Base-by-base conservation (phyloP, 805 yeast genomes). In the Starmerella bombi region DNA sequence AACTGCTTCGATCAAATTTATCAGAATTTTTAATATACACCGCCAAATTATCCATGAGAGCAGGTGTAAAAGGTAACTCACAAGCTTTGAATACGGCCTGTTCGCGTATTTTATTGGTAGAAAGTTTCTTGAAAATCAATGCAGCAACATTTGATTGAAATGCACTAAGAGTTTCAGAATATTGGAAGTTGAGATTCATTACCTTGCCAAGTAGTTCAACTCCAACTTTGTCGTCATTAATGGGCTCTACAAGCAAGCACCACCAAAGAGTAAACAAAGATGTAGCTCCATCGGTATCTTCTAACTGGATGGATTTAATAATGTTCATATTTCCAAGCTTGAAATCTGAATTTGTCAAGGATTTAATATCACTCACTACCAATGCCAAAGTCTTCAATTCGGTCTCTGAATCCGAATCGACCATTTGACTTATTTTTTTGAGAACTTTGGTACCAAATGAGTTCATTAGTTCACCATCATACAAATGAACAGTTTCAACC, bases 141-240 rank as follows among this genome's bases (percentile, higher is more conserved):
- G 46, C 38, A n/a, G 25, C 17, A 15, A 43, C 43, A 20, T 25
- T 32, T 4, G 46, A 34, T 18, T 25, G 28, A 34, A 40, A 40
- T 3, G 40, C 32, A 9, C 31, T 36, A n/a, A 35, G 32, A 4
- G 39, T 32, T 17, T 19, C 23, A 5, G 35, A 32, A 20, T 20
- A 32, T 4, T 5, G 4, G 17, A 20, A 32, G 20, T 21, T 8
- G 4, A 32, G 17, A 5, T 32, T 32, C 8, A 32, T 8, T 7
- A 21, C 27, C 17, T 32, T 32, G 5, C 20, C 8, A 18, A 32
- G 25, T 8, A 32, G 27, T 14, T 10, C 4, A 5, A 5, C 8
- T 6, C 7, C 33, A 5, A 6, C n/a, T 14, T 21, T 32, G 18
- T 14, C 15, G 17, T n/a, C 17, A 5, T 7, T n/a, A 20, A 32